Base-by-base conservation (phyloP, 1,284 basidiomycete genomes). In the Ustilago shanxiensis region DNA sequence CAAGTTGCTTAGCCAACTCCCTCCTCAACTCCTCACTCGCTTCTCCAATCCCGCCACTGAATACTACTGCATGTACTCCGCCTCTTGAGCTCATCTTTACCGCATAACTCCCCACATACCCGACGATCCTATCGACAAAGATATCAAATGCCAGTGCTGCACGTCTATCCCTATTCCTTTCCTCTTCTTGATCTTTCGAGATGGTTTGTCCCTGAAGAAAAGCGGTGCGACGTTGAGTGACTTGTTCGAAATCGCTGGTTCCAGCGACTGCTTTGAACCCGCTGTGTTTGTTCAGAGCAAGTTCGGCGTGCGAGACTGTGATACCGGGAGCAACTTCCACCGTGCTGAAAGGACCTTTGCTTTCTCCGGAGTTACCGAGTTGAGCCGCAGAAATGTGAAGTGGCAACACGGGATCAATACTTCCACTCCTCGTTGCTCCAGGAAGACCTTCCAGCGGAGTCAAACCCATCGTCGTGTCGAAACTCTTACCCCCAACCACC, bases 371-470 rank as follows among this genome's bases (percentile, higher is more conserved):
- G 24, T 56, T 31, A 13, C 54, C 37, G 2, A 56, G 39, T 39
- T 56, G 54, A 13, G 39, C 28, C 8, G 29, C 4, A 16, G 64
- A 59, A n/a, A 76, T 66, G 49, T 76, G 73, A 28, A 64, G 50
- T n/a, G 56, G 33, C 2, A 76, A 57, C 8, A 55, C 59, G 3
- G 73, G 73, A 26, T 76, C 73, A 10, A 72, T 60, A 14, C 51
- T 60, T 5, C 73, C 73, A 24, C 66, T 51, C 18, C 73, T 56
- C 10, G 73, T 71, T 3, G 51, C 47, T n/a, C 73, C 73, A 1
- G 73, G 73, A 13, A 76, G 26, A 18, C 73, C 73, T 33, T 76
- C 73, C 3, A 76, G 54, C 6, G 73, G 73, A 10, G 73, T 76
- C 20, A 72, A 26, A 8, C 73, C 69, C 73, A 76, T 76, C 14